Evolutionary conservation across 495 filamentous ascomycete species (phyloP), one percentile per base, ranked within the genome.

Genomic region (Aspergillus sclerotiicarbonarius): DNA sequence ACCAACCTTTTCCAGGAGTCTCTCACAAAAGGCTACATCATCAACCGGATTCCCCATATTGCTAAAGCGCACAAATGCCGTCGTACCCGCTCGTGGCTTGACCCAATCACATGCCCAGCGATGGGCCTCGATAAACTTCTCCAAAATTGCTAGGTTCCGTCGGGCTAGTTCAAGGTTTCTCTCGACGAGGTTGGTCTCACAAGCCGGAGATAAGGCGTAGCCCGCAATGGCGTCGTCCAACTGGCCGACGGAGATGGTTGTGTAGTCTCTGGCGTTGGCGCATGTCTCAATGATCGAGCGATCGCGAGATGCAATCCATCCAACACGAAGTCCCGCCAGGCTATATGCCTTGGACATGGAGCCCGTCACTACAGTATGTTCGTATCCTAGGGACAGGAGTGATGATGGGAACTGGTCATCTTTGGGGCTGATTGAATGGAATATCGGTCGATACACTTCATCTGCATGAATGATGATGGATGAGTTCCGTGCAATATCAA

Each of bases 401-500:
- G 88, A 91, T 0, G 84, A 84, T 5, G 90, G 89, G 56, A 85
- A 85, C 7, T 82, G 76, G 0, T 72, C 20, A 54, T 83, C 77
- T 37, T 77, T 65, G 2, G 84, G 82, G 13, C 76, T 76, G 51
- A 90, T 82, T 43, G 79, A 83, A 74, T 96, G 91, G 79, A 92
- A 96, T n/a, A 96, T 76, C 0, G 92, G 92, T 6, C 90, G 83
- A 68, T 95, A 96, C 8, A 95, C 92, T 71, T 96, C 91, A 62
- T 96, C 92, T 5, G 84, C 81, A 51, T 91, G 76, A 19, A 96
- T 73, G 29, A 78, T 85, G 55, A 94, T 88, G 47, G 83, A 79
- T 32, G 81, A 75, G 35, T 76, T 67, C 21, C 74, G 71, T 6
- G 90, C 90, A 51, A 94, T 70, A 4, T 84, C 75, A 31, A 92